These are phyloP conservation scores for Alternaria tenuissima DNA, from an alignment of 2,329 filamentous ascomycete genomes.

Conservation along the genomic window DNA sequence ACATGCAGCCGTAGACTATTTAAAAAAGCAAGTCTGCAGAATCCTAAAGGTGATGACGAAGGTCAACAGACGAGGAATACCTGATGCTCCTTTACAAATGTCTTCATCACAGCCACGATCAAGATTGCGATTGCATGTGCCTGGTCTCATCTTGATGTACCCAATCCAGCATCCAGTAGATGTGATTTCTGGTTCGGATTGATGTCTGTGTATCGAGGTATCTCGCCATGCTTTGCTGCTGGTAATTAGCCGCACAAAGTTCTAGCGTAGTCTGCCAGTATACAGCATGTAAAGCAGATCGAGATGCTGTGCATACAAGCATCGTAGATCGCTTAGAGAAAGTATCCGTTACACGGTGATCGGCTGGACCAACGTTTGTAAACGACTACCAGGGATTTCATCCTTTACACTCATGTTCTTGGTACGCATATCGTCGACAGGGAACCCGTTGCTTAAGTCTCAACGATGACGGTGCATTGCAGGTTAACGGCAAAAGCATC, in stretches of 20 bases:
- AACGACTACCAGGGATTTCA: not conserved
- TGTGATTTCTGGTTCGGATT: not conserved
- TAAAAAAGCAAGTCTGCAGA: not conserved
- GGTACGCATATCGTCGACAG: not conserved
- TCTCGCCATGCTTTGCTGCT: not conserved
- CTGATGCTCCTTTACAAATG: too few relatives aligned
- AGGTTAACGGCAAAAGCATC: conserved; percentile 8
- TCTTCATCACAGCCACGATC: not conserved
- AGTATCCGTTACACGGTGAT: conserved; percentile 7
- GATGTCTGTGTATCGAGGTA: not conserved
- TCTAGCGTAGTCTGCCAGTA: conserved; percentile 68
- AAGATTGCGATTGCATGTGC: not conserved
- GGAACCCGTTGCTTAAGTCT: not conserved
- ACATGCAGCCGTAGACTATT: not conserved
- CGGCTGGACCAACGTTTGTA: conserved; percentile 4
- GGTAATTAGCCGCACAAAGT: conserved; percentile 75
- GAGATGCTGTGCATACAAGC: conserved; percentile 9
- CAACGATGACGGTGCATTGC: conserved; percentile 3
- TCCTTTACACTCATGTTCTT: not conserved
- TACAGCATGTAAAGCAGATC: conserved; percentile 45
- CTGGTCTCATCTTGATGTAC: not conserved
- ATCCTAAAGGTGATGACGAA: not conserved
- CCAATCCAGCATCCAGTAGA: not conserved
- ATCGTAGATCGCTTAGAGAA: conserved; percentile 5
- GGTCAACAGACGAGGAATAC: not conserved